Evolutionary conservation across 1,284 basidiomycete genomes (phyloP).

Genomic region (Filobasidium uniguttulatum): DNA sequence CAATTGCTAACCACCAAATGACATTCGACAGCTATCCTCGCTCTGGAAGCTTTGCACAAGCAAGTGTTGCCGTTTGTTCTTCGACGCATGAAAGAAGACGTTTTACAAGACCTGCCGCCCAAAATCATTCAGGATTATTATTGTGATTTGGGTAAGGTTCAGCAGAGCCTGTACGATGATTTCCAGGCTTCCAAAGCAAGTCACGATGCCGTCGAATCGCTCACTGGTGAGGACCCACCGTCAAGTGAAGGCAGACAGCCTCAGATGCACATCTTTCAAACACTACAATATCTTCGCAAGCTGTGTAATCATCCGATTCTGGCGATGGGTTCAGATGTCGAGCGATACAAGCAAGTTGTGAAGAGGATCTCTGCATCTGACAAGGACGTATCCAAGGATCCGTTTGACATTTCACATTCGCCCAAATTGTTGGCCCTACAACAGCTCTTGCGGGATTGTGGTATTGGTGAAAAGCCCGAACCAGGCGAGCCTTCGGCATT

Average conservation of each 20-base stretch:
- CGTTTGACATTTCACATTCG: constrained; percentile 76
- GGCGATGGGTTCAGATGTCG: constrained; percentile 56
- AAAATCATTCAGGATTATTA: constrained; percentile 99
- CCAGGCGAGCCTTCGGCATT: constrained; percentile 32
- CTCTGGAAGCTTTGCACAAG: constrained; percentile 91
- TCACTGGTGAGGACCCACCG: constrained; percentile 36
- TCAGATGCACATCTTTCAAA: constrained; percentile 86
- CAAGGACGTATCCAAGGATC: constrained; percentile 21
- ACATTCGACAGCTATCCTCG: constrained; percentile 55
- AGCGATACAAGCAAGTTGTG: constrained; percentile 52
- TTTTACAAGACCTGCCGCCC: constrained; percentile 86
- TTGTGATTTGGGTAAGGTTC: constrained; percentile 88
- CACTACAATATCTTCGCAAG: constrained; percentile 91
- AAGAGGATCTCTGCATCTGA: constrained; percentile 41
- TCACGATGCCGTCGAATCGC: constrained; percentile 49
- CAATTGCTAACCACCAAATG: constrained; percentile 1
- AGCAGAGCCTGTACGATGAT: constrained; percentile 86
- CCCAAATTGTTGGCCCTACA: constrained; percentile 84
- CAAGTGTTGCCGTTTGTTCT: constrained; percentile 98
- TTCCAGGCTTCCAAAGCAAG: constrained; percentile 69
- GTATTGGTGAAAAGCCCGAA: constrained; percentile 57
- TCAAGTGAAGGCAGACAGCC: too few relatives aligned
- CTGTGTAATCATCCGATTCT: constrained; percentile 94
- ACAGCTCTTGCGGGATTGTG: constrained; percentile 86
- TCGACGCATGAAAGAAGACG: constrained; percentile 93